Evolutionary conservation across 129 eudicot genomes (phyloP).

Genomic region (Flaveria linearis): DNA sequence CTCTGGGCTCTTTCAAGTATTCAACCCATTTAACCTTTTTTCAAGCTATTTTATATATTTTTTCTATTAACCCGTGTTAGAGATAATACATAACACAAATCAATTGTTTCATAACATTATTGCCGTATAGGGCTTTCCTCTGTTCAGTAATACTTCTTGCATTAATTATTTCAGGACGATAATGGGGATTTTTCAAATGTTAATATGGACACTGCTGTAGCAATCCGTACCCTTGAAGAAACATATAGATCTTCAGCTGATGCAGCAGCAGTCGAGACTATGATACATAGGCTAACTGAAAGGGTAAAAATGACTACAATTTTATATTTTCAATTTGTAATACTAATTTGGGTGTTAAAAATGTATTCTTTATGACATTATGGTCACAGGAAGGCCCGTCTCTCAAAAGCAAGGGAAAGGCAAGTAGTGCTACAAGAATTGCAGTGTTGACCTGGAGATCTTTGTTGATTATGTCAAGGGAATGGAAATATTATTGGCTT

Average conservation of each 20-base stretch:
- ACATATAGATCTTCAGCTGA: conserved; percentile 83
- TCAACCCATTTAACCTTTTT: not conserved
- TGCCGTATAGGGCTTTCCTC: not conserved
- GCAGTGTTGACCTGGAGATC: conserved; percentile 91
- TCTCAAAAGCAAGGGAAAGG: conserved; percentile 81
- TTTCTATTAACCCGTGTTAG: not conserved
- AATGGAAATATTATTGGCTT: conserved; percentile 92
- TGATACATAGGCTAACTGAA: conserved; percentile 75
- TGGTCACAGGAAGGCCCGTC: conserved; percentile 73
- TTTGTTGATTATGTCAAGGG: conserved; percentile 82
- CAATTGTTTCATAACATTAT: not conserved
- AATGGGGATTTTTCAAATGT: conserved; percentile 87
- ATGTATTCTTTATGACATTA: not conserved
- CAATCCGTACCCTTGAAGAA: conserved; percentile 92
- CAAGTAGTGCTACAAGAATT: conserved; percentile 48
- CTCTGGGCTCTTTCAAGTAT: not conserved
- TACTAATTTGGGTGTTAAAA: not conserved
- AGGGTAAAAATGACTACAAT: conserved; percentile 36
- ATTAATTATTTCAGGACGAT: conserved; percentile 59
- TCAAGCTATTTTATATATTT: not conserved
- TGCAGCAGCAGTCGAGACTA: conserved; percentile 84
- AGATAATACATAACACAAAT: not conserved
- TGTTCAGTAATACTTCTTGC: not conserved
- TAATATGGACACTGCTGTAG: conserved; percentile 90
- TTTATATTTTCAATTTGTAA: not conserved